Evolutionary conservation across 73 alveolate genomes (phyloP).

Genomic region (Blepharisma japonicum): DNA sequence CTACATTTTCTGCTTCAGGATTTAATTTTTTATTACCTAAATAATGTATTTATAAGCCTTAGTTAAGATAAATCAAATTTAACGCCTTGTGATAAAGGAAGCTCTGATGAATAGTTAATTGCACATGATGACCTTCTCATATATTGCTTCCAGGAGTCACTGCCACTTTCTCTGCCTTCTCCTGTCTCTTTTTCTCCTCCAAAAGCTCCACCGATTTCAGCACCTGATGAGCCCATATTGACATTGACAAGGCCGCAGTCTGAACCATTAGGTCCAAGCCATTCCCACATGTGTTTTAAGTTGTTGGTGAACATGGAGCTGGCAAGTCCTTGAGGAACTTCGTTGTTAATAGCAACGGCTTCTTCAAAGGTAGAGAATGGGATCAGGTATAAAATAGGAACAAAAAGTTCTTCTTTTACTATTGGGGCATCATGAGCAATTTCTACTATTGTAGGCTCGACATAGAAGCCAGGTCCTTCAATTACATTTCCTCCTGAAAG

Average conservation of each 20-base stretch:
- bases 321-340: slow-evolving; percentile 88
- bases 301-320: slow-evolving; percentile 76
- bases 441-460: slow-evolving; percentile 80
- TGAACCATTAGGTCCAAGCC: slow-evolving; percentile 80
- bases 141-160: slow-evolving; percentile 91
- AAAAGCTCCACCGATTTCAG: slow-evolving; percentile 95
- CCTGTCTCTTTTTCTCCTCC: slow-evolving; percentile 97
- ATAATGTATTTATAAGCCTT: background rate
- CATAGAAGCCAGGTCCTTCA: slow-evolving; percentile 81
- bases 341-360: slow-evolving; percentile 73
- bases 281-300: slow-evolving; percentile 67
- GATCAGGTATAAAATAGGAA: slow-evolving; percentile 74
- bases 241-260: slow-evolving; percentile 91
- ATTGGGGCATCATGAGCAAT: slow-evolving; percentile 64
- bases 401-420: slow-evolving; percentile 71
- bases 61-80: slow-evolving; percentile 63
- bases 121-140: slow-evolving; percentile 93
- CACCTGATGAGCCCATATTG: slow-evolving; percentile 89
- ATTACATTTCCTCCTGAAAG: slow-evolving; percentile 70
- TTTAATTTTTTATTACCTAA: no score
- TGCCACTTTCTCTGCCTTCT: slow-evolving; percentile 93
- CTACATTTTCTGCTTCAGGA: no score
- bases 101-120: slow-evolving; percentile 61
- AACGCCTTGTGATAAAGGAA: slow-evolving; percentile 86
- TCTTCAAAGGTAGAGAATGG: slow-evolving; percentile 76